Conservation (phyloP, 495 filamentous ascomycete genomes). For the Aspergillus sclerotioniger region DNA sequence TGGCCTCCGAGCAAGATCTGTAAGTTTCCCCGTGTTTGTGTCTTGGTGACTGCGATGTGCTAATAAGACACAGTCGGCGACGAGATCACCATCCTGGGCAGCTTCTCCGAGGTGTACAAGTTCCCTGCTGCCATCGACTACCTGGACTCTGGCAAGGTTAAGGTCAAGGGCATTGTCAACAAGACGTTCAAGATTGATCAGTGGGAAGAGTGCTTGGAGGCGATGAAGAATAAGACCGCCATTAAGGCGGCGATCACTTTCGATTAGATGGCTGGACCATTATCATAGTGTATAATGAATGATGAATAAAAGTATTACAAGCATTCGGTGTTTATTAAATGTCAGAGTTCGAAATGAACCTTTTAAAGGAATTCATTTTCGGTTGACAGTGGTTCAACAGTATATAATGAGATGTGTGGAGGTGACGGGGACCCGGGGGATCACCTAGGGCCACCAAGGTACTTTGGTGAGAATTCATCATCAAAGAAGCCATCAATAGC, state of each 20-base stretch:
- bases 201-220: slow-evolving; percentile 44
- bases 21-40: slow-evolving; percentile 21
- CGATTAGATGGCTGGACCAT: slow-evolving; percentile 40
- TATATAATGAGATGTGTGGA: too few relatives aligned
- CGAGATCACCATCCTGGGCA: slow-evolving; percentile 69
- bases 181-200: slow-evolving; percentile 49
- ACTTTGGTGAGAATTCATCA: too few relatives aligned
- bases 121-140: slow-evolving; percentile 72
- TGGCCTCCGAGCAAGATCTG: slow-evolving; percentile 69
- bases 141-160: slow-evolving; percentile 64
- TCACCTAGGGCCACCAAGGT: not conserved
- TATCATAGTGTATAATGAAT: slow-evolving; percentile 2
- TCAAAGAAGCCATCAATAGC: too few relatives aligned
- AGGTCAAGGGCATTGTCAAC: slow-evolving; percentile 53
- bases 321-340: too few relatives aligned
- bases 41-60: not conserved
- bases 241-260: slow-evolving; percentile 73
- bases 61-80: slow-evolving; percentile 37
- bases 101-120: slow-evolving; percentile 70
- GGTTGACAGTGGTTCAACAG: too few relatives aligned
- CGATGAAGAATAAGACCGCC: slow-evolving; percentile 60
- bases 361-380: too few relatives aligned
- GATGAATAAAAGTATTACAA: slow-evolving; percentile 4
- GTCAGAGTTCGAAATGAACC: too few relatives aligned
- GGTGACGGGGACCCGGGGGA: too few relatives aligned